Conservation (phyloP, 2,329 filamentous ascomycete genomes). For the Diaporthe ampelina region DNA sequence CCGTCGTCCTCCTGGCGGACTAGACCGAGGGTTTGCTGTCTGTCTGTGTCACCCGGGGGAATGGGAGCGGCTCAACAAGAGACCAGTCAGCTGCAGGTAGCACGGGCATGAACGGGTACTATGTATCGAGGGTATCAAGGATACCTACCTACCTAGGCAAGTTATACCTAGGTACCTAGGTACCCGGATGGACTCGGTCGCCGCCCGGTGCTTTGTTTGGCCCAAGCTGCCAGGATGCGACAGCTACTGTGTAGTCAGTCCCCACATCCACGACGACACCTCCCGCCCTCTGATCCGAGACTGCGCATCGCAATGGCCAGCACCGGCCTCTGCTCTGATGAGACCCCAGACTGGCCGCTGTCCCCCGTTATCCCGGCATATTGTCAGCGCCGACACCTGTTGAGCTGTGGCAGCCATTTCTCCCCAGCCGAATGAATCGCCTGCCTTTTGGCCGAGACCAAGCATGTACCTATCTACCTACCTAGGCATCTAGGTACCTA, state of each 20-base stretch:
- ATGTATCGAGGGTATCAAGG: no score
- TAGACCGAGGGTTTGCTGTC: background rate
- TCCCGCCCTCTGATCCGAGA: constrained; percentile 27
- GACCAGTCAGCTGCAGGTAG: constrained; percentile 24
- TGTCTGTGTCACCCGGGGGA: constrained; percentile 10
- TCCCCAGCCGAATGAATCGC: constrained; percentile 25
- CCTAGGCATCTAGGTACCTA: no score
- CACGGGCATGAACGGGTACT: background rate
- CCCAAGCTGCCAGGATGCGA: background rate
- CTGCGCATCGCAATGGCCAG: background rate
- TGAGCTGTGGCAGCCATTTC: background rate
- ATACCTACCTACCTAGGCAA: no score
- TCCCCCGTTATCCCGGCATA: background rate
- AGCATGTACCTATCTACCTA: no score
- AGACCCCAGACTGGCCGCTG: background rate
- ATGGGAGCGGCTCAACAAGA: constrained; percentile 28
- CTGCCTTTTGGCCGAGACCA: constrained; percentile 31
- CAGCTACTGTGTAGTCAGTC: background rate
- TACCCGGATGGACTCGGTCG: constrained; percentile 10
- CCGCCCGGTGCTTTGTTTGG: constrained; percentile 27
- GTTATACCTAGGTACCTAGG: no score
- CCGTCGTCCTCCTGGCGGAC: background rate
- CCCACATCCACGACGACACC: constrained; percentile 9
- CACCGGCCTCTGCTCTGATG: background rate
- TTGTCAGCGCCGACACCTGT: background rate